A percentile compares a stretch with the other conserved stretches of the same genome.
Evolutionary conservation across 1,139 yeast genomes (phyloP).

Genomic region (Pichia sp.): DNA sequence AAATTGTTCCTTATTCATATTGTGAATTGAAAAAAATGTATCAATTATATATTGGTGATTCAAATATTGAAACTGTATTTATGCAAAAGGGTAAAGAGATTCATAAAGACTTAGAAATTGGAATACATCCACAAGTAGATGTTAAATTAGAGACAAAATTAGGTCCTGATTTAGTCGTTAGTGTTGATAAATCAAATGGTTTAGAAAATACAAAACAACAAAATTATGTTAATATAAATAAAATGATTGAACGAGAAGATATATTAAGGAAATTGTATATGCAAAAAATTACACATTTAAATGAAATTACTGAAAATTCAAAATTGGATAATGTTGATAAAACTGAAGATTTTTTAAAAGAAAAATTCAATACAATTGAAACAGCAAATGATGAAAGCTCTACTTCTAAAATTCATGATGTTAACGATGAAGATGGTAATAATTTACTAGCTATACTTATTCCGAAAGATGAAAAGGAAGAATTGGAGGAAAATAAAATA

Average conservation of each 20-base stretch:
- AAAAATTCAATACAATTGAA: neutral
- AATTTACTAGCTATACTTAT: no score
- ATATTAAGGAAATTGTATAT: no score
- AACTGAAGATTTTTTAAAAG: neutral
- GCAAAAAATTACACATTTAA: no score
- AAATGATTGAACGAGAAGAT: neutral
- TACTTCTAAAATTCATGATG: no score
- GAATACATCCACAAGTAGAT: conserved; percentile 31
- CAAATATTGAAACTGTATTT: conserved; percentile 27
- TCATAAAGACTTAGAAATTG: conserved; percentile 40
- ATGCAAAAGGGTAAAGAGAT: conserved; percentile 37
- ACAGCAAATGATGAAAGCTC: neutral
- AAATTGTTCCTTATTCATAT: conserved; percentile 23
- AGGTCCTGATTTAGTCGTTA: conserved; percentile 23
- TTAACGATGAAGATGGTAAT: no score
- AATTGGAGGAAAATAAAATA: no score
- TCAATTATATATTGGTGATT: conserved; percentile 18
- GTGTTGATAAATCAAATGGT: conserved; percentile 8
- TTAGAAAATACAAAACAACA: neutral
- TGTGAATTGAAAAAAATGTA: conserved; percentile 26
- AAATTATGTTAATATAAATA: neutral
- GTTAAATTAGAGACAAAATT: conserved; percentile 7
- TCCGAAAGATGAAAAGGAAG: no score
- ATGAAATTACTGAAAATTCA: neutral
- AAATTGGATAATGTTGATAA: neutral